Base-by-base conservation (phyloP, 2,329 filamentous ascomycete species). In the Chaetomiaceae sp. region DNA sequence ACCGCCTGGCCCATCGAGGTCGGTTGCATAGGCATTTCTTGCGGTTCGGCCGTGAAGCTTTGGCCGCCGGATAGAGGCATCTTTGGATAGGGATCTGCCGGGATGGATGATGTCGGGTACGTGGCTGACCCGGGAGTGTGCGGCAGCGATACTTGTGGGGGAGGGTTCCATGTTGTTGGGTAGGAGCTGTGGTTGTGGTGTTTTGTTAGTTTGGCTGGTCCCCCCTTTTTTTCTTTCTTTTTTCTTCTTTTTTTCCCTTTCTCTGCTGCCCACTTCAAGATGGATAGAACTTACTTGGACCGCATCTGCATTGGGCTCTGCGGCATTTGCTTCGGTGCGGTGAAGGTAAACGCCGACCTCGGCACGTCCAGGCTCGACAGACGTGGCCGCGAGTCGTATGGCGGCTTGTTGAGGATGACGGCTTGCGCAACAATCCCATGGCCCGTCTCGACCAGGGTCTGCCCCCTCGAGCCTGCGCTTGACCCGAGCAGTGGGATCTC, bases 401-500 rank as follows among this genome's bases (percentile, higher is more conserved):
- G 75, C 64, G 62, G 62, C 53, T 64, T 64, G 61, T 82, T 82
- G 42, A 77, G 72, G 2, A 72, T 70, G 37, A 82, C 64, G 9
- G 79, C 75, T 6, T 80, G 79, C 5, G 80, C 79, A 40, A 83
- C 80, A 54, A 84, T 80, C 6, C 80, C 80, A 29, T 83, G 64
- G 2, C 80, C 80, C 0, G 79, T 82, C 65, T 83, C 80, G n/a
- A 84, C 80, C 42, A 85, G 72, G 32, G 84, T 84, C 67, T 94
- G 91, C 36, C 90, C 84, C n/a, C 86, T 79, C 25, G 88, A 88
- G 23, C 85, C 85, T 20, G 86, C 86, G 59, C 87, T 89, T 14
- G 80, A 84, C 16, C 88, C 89, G 49, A 90, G 80, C 42, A 97
- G 78, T 2, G 92, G 90, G 56, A 96, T 87, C 68, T 97, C 92